Evolutionary conservation across 2,329 filamentous ascomycete species (phyloP), one percentile per base, ranked within the genome.

Genomic region (Cladosporium sp.): DNA sequence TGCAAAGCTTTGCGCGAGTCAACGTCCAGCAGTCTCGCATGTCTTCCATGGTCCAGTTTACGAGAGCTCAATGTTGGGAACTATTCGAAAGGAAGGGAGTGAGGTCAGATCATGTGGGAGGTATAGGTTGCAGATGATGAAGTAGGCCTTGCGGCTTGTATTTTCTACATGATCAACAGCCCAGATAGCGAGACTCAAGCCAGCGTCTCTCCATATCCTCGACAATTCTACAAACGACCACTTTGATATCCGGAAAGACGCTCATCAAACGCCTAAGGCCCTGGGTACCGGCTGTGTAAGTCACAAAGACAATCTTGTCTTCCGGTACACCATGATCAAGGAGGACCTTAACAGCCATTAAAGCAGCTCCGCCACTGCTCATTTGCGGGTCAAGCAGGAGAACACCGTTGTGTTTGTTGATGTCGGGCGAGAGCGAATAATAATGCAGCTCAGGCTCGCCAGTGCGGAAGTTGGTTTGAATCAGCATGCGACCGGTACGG

Each of bases 291-390:
- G 91, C 92, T 57, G 89, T 86, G 65, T 94, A 96, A 3, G 92
- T 95, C 33, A 95, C 91, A 66, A 97, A 85, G 29, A 96, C 88
- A 57, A 98, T 95, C 57, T 78, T 84, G 39, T 88, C 80, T 64
- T 93, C 84, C 5, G 81, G 73, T 6, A 97, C 91, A 9, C 93
- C 93, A 63, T 97, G 91, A 67, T 98, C 93, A 13, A 95, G 83
- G 47, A 98, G 74, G n/a, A 97, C 88, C 63, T 93, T 86, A 36
- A 97, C 91, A 1, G 93, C 90, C 93, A 98, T 98, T 51, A 98
- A 73, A 4, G 82, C 82, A 11, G 82, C 81, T 30, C 91, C 92
- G 38, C 93, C 93, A 54, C 85, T 91, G 20, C 88, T 89, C 86
- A 97, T 96, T 66, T 98, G 93, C 12, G 91, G 85, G 67, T 97